Base-by-base conservation (phyloP, 495 filamentous ascomycete species). In the Talaromyces adpressus region DNA sequence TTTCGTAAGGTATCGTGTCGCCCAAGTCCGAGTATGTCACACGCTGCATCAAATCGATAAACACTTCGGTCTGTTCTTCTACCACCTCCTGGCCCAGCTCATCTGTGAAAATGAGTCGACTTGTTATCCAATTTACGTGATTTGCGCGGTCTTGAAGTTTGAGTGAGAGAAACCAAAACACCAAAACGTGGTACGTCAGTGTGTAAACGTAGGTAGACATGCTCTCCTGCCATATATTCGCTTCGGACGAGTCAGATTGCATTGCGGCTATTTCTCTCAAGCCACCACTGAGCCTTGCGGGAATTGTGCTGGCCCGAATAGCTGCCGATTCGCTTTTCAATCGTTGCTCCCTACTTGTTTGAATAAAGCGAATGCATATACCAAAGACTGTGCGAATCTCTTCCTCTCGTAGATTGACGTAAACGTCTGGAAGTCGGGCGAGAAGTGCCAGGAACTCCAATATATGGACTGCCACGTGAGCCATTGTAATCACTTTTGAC, bases 31-130 rank as follows among this genome's bases (percentile, higher is more conserved):
- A 91, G 72, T 88, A 97, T 11, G 92, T 87, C 45, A 92, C 88
- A 63, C 92, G 82, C 68, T 97, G 92, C 89, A 99, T 93, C 79
- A 98, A 89, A 72, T 99, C 95, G 47, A 97, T 87, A 23, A 93
- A 93, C 12, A 97, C 91, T 63, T 93, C 86, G 32, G 91, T 93
- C 69, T 97, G 93, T 71, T 98, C 93, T 66, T 98, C 95, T 20
- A 94, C 82, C 27, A 83, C 84, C 30, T 90, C 85, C 27, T 84
- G 85, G 6, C 91, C 91, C 65, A 87, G 81, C 18, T 84, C 82
- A 67, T 96, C 89, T 61, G 82, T 85, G 61, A 81, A 79, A 25
- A 90, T 89, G 30, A 99, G 81, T 63, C 90, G 89, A 70, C 89
- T 92, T n/a, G 90, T 88, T 65, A 98, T 96, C 91, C 91, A 97